Base-by-base conservation (phyloP, 2,329 filamentous ascomycete genomes). In the Sarocladium brachiariae region DNA sequence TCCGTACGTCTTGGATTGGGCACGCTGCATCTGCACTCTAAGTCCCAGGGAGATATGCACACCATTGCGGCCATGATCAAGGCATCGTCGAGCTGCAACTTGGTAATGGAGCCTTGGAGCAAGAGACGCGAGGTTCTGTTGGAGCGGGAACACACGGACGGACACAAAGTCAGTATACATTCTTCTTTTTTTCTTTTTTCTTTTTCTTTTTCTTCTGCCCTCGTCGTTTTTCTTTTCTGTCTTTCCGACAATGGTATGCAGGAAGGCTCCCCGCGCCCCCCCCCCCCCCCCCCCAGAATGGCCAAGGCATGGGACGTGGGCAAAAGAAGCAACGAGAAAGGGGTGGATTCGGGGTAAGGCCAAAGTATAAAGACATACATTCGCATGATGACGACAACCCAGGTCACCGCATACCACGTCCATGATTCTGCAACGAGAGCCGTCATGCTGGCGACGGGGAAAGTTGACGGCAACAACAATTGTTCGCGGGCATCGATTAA, bases 311-410 rank as follows among this genome's bases (percentile, higher is more conserved):
- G n/a, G n/a, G n/a, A n/a, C n/a, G n/a, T 13, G 27, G 27, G 27
- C 27, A 11, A 6, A 30, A 24, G 43, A 33, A 21, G 16, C 9
- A 21, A 23, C 14, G 25, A 11, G 7, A 16, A 18, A 27, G 6
- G 21, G n/a, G 6, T 6, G 23, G 25, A n/a, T n/a, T n/a, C n/a
- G 5, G 16, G 43, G 14, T 18, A 19, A n/a, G 19, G n/a, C n/a
- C n/a, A n/a, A n/a, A n/a, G n/a, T n/a, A n/a, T n/a, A 31, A 43
- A 30, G 27, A 30, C 52, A 33, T 49, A 54, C 53, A 54, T 48
- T 33, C 53, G 46, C 23, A 49, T 23, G 2, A 50, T 11, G 23
- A 54, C 53, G 6, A 54, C 19, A 19, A 50, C 21, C 50, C 46
- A 50, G 19, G 41, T 49, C 14, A 54, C 16, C 16, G 27, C 51